These are phyloP conservation scores for Neovahlkampfia damariscottae DNA, from an alignment of 78 protist species.

Conservation along the genomic window DNA sequence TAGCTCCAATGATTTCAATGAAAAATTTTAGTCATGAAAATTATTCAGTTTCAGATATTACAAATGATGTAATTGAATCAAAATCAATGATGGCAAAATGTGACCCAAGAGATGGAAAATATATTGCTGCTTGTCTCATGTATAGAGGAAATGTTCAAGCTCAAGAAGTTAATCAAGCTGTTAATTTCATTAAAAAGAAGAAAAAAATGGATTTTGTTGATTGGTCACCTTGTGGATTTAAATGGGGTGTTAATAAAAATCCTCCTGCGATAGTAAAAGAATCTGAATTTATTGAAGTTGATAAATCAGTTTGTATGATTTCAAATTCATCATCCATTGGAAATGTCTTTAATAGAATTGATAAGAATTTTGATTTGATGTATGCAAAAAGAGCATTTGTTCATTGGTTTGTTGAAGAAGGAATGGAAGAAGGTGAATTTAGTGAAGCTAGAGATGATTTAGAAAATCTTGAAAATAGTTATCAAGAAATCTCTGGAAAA, in stretches of 20 bases:
- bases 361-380: conserved; percentile 69
- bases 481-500: conserved; percentile 46
- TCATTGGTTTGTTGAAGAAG: conserved; percentile 95
- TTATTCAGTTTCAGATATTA: conserved; percentile 66
- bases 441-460: conserved; percentile 93
- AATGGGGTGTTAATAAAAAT: conserved; percentile 82
- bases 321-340: conserved; percentile 89
- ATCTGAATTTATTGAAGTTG: conserved; percentile 67
- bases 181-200: conserved; percentile 74
- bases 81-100: conserved; percentile 79
- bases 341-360: conserved; percentile 77
- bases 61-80: conserved; percentile 74
- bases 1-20: conserved; percentile 69
- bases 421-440: conserved; percentile 96
- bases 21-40: conserved; percentile 78
- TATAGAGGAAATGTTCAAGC: conserved; percentile 83
- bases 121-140: conserved; percentile 87
- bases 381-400: conserved; percentile 76
- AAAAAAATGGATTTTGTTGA: conserved; percentile 84
- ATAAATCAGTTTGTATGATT: conserved; percentile 68
- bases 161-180: conserved; percentile 67
- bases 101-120: conserved; percentile 85
- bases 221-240: conserved; percentile 88
- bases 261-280: conserved; percentile 63
- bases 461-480: conserved; percentile 73